Evolutionary conservation across 441 rosid species (phyloP), one percentile per base, ranked within the genome.

Genomic region (Gossypium davidsonii): DNA sequence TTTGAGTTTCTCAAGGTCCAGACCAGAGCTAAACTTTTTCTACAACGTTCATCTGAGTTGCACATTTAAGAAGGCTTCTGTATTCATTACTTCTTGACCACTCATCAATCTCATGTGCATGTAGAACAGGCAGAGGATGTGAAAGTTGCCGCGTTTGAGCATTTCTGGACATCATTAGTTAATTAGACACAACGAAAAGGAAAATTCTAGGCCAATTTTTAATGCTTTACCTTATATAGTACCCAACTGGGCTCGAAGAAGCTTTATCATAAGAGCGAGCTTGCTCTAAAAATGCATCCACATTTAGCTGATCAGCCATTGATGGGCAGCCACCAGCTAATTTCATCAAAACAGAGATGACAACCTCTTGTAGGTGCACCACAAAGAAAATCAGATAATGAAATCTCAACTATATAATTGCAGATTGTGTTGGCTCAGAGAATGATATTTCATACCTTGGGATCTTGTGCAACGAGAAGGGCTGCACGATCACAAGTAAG

Each of bases 401-500:
- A 81, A 84, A 72, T 25, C 11, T 70, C 69, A 25, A 26, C 59
- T 4, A 73, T 21, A 26, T 52, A 52, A 73, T 61, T 3, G 25
- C 25, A 1, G 18, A 68, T 34, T 4, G 64, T 66, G 34, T 44
- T 9, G 64, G 39, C 28, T 72, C 39, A 64, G 70, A 18, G 53
- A 62, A 70, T 25, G 58, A 20, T 21, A 74, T 67, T 48, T 21
- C 56, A 31, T 79, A 94, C 99, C 94, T 91, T 92, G 63, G 97
- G 90, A 77, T 94, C 97, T 73, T 92, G 98, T 58, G 94, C 92
- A 23, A 94, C 99, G n/a, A 94, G 97, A 82, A 94, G 99, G 5
- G 99, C 99, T 67, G 98, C 99, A 60, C 96, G 97, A 78, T 94
- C 99, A 78, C 98, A 94, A 66, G 99, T 94, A 37, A 94, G 82